A percentile compares a stretch with the other conserved stretches of the same genome.
Conservation (phyloP, 2,329 filamentous ascomycete species). For the Trichoderma sp. region DNA sequence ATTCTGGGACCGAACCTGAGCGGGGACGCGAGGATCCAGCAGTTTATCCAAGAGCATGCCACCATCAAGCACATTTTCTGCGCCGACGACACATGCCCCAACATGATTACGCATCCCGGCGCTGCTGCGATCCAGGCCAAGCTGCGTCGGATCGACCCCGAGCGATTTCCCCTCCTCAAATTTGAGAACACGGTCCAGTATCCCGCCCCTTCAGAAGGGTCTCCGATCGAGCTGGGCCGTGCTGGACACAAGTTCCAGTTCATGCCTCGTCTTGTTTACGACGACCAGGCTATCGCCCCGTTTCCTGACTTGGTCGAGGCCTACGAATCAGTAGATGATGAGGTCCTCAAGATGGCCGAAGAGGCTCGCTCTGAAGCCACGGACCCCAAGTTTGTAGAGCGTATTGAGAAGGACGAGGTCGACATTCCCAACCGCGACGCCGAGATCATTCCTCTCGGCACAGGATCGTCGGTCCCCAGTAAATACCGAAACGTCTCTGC, state of each 20-base stretch:
- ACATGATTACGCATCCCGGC: constrained; percentile 71
- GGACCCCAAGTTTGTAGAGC: constrained; percentile 50
- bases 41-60: constrained; percentile 67
- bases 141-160: constrained; percentile 71
- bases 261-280: constrained; percentile 50
- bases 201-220: constrained; percentile 33
- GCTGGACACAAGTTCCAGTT: constrained; percentile 51
- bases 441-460: constrained; percentile 85
- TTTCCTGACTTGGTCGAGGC: constrained; percentile 52
- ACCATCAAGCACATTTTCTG: constrained; percentile 75
- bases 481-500: constrained; percentile 95
- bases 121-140: constrained; percentile 67
- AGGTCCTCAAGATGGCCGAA: constrained; percentile 57
- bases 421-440: constrained; percentile 73
- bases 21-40: constrained; percentile 61
- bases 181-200: constrained; percentile 56
- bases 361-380: constrained; percentile 48
- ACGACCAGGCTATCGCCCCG: constrained; percentile 51
- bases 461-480: constrained; percentile 85
- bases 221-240: constrained; percentile 45
- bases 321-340: constrained; percentile 42
- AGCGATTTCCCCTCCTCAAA: constrained; percentile 70
- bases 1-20: constrained; percentile 71
- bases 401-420: constrained; percentile 56
- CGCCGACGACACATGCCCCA: constrained; percentile 71